Conservation (phyloP, 2,329 filamentous ascomycete genomes). For the Aphanoascus verrucosus region DNA sequence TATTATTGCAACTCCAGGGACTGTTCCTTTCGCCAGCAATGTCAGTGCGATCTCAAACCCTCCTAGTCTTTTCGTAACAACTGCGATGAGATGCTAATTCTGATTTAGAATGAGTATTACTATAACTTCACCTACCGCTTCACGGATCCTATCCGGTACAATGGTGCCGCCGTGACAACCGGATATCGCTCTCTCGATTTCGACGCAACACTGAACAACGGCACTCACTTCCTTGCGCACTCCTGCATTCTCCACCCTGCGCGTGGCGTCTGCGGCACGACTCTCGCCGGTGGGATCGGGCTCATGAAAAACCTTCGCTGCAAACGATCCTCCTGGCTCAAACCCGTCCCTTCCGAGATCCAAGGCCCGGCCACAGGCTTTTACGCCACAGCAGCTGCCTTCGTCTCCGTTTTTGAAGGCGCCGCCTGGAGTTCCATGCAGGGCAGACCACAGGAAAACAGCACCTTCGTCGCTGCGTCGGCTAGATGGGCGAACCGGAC, state of each 20-base stretch:
- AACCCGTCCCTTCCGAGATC: slow-evolving; percentile 5
- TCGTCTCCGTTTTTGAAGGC: slow-evolving; percentile 4
- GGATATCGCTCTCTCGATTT: background rate
- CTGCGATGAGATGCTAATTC: background rate
- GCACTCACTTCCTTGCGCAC: slow-evolving; percentile 6
- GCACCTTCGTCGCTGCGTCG: slow-evolving; percentile 4
- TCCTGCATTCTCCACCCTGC: slow-evolving; percentile 7
- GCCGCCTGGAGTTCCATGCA: background rate
- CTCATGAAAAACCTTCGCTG: slow-evolving; percentile 7
- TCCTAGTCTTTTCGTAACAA: background rate
- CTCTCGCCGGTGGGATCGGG: background rate
- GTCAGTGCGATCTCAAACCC: background rate
- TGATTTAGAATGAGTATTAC: background rate
- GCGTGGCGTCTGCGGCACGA: background rate
- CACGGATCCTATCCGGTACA: background rate
- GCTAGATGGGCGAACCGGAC: background rate
- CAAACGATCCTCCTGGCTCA: slow-evolving; percentile 5
- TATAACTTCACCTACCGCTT: slow-evolving; percentile 7
- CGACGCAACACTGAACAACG: slow-evolving; percentile 5
- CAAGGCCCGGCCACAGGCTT: slow-evolving; percentile 4
- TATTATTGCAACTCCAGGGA: background rate
- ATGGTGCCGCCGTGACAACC: background rate
- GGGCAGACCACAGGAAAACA: slow-evolving; percentile 4
- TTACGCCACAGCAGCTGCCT: slow-evolving; percentile 4
- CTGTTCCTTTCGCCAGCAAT: slow-evolving; percentile 1